Evolutionary conservation across 331 rosid species (phyloP), one percentile per base, ranked within the genome.

Genomic region (Rosa hybrid): DNA sequence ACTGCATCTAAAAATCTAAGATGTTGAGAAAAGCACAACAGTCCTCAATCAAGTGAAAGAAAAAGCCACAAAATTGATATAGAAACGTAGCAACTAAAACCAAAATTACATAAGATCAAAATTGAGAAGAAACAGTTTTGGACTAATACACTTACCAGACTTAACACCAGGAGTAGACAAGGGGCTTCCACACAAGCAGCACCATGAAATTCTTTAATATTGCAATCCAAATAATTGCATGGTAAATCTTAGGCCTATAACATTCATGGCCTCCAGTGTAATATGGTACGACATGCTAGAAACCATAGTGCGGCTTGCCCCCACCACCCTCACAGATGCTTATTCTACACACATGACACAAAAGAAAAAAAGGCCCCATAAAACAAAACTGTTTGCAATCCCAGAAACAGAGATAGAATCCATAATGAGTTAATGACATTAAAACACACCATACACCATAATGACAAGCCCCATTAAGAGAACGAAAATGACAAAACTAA

Each of bases 291-390:
- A 73, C 13, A 51, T 18, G 77, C 77, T 34, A 4, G 49, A 51
- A 51, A 34, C 77, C 77, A 9, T 50, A 34, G 48, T 30, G 64
- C 51, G 64, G 64, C 77, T 73, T 17, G 76, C 60, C 76, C 60
- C 44, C 60, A 72, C 34, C 65, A 74, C 49, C 67, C 68, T 74
- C 68, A 74, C 78, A 74, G 78, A 74, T 74, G 51, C 68, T 39
- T 20, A 3, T 68, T 21, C 68, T 74, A 74, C 68, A 74, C 38
- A 74, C 10, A 74, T n/a, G 13, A 3, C 41, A 74, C 38, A 74
- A 3, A 8, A 13, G 12, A 56, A 39, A 12, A 12, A 54, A 34
- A 34, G 5, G 17, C 49, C 48, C 12, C 3, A 56, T 7, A 56
- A 56, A 74, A 38, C 12, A 74, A 38, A n/a, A 74, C 21, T 12